Percentiles rank a stretch among this genome's conserved stretches.
These are phyloP conservation scores for Zasmidium angulare DNA, from an alignment of 2,329 filamentous ascomycete species.

Conservation along the genomic window DNA sequence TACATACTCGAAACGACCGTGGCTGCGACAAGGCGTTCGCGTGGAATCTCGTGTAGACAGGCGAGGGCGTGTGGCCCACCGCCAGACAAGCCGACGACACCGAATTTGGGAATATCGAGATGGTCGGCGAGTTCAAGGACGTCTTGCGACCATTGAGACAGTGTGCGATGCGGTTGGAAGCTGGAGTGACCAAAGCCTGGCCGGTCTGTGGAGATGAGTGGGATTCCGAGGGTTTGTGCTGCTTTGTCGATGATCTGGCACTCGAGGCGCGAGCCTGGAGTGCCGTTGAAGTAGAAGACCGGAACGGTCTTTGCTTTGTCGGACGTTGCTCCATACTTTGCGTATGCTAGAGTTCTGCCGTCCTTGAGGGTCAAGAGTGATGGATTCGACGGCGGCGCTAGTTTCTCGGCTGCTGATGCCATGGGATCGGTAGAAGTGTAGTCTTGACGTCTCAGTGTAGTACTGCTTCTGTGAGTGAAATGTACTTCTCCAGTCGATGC, in stretches of 20 bases:
- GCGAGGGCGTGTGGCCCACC: constrained; percentile 51
- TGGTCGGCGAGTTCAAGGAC: constrained; percentile 42
- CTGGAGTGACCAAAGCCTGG: constrained; percentile 47
- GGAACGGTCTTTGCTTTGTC: constrained; percentile 2
- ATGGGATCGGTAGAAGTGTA: too few relatives aligned
- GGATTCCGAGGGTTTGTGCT: constrained; percentile 37
- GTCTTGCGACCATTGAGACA: constrained; percentile 46
- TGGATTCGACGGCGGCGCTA: too few relatives aligned
- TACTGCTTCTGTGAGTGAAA: too few relatives aligned
- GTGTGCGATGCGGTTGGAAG: constrained; percentile 37
- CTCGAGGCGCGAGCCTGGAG: constrained; percentile 46
- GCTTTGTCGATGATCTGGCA: constrained; percentile 36
- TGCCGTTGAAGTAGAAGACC: constrained; percentile 47
- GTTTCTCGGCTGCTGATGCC: too few relatives aligned
- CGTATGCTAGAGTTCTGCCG: too few relatives aligned
- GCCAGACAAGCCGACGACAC: constrained; percentile 47
- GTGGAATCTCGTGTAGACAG: constrained; percentile 35
- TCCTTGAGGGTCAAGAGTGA: too few relatives aligned
- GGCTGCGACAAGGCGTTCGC: not conserved
- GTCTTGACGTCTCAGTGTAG: too few relatives aligned
- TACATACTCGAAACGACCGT: too few relatives aligned
- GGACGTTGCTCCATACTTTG: too few relatives aligned
- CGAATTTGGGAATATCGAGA: constrained; percentile 43
- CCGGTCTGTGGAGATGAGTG: constrained; percentile 45
- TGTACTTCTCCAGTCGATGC: too few relatives aligned